phyloP scores from a whole-genome alignment of 176 grass and related monocot genomes.

The Lolium rigidum region DNA sequence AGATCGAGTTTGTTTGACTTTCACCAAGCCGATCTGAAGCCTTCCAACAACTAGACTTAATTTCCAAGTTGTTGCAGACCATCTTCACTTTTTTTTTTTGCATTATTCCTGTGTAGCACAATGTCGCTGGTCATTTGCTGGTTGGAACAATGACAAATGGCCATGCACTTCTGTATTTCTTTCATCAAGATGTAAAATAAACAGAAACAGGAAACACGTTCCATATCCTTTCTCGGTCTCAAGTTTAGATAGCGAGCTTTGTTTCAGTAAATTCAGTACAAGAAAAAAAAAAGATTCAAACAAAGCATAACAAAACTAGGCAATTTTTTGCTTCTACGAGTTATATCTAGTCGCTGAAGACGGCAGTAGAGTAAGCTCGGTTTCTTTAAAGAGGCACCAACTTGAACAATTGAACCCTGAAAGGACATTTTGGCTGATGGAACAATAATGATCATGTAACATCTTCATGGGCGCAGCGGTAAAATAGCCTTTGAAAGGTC shows the following conservation, averaged over 20 bases:
- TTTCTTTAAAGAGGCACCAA: too few relatives aligned
- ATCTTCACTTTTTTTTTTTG: background rate
- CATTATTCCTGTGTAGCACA: background rate
- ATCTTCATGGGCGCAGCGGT: background rate
- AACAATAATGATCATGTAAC: background rate
- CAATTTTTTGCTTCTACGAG: background rate
- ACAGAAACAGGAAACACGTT: background rate
- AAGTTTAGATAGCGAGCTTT: background rate
- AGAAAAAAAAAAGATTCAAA: background rate
- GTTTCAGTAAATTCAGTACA: background rate
- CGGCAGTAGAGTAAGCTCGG: background rate
- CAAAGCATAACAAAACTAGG: background rate
- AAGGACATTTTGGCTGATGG: background rate
- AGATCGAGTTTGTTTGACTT: background rate
- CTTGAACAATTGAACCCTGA: background rate
- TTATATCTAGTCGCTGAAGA: background rate
- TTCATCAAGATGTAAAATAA: background rate
- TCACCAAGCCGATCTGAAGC: background rate
- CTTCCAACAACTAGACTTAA: background rate
- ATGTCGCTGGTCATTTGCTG: background rate
- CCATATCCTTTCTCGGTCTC: background rate
- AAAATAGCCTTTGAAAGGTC: background rate
- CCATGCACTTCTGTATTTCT: background rate
- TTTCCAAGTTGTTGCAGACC: background rate
- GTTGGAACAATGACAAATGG: background rate